phyloP scores from a whole-genome alignment of 139 green algal species.

The Eudorina sp. region DNA sequence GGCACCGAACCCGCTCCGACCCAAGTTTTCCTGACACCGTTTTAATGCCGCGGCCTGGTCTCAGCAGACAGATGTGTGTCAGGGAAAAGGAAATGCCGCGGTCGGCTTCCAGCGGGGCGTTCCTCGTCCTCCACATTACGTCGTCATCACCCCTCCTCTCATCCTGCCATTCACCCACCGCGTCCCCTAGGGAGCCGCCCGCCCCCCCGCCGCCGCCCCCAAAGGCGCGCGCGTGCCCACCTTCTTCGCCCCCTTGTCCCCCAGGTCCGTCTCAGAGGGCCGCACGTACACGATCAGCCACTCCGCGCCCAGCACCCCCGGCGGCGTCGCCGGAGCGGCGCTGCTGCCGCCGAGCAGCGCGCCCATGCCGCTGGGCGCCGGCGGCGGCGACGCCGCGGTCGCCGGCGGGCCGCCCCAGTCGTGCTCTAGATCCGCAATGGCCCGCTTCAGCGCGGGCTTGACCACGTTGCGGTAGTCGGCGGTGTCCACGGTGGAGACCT shows the following conservation, averaged over 20 bases:
- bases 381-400: background rate
- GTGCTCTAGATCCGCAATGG: conserved; percentile 71
- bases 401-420: conserved; percentile 60
- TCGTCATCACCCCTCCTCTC: too few species aligned
- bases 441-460: background rate
- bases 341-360: conserved; percentile 15
- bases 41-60: too few species aligned
- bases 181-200: too few species aligned
- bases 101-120: too few species aligned
- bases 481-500: conserved; percentile 77
- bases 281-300: conserved; percentile 81
- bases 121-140: too few species aligned
- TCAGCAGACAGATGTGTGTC: too few species aligned
- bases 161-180: too few species aligned
- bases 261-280: conserved; percentile 62
- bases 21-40: too few species aligned
- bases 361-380: conserved; percentile 14
- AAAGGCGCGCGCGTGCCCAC: background rate
- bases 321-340: background rate
- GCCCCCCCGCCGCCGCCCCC: background rate
- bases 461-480: conserved; percentile 77
- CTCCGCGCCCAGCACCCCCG: conserved; percentile 55
- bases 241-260: conserved; percentile 59
- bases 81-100: too few species aligned
- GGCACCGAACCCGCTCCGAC: too few species aligned